A percentile compares a stretch with the other conserved stretches of the same genome.
phyloP scores from a whole-genome alignment of 2,329 filamentous ascomycete species.

The Ascochyta lentis region DNA sequence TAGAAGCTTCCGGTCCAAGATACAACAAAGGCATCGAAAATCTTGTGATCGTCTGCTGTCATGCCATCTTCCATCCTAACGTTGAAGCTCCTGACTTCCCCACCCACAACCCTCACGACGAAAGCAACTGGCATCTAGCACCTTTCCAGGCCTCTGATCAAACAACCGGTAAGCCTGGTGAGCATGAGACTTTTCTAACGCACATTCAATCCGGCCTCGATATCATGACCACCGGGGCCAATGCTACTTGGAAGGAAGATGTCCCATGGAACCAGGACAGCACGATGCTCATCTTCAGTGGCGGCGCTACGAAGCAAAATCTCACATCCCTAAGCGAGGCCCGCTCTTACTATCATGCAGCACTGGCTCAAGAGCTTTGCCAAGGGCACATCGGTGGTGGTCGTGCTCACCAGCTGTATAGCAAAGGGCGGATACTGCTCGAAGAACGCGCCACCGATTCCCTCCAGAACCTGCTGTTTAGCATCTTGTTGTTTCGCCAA shows the following conservation, averaged over 20 bases:
- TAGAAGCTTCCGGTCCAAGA: constrained; percentile 30
- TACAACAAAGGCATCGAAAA: constrained; percentile 49
- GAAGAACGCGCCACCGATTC: constrained; percentile 83
- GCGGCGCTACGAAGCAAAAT: constrained; percentile 57
- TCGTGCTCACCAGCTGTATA: constrained; percentile 40
- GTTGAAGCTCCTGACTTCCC: constrained; percentile 34
- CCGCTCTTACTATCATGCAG: constrained; percentile 46
- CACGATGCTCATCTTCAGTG: constrained; percentile 72
- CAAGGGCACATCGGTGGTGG: constrained; percentile 35
- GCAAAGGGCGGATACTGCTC: constrained; percentile 56
- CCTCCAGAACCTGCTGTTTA: constrained; percentile 83
- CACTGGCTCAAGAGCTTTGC: constrained; percentile 32
- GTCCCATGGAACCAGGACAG: constrained; percentile 24
- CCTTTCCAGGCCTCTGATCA: constrained; percentile 67
- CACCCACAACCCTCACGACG: constrained; percentile 40
- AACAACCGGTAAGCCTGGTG: constrained; percentile 59
- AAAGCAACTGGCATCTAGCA: constrained; percentile 69
- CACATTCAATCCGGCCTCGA: constrained; percentile 73
- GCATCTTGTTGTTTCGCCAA: constrained; percentile 63
- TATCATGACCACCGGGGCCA: constrained; percentile 56
- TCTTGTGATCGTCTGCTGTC: constrained; percentile 82
- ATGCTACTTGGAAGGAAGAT: constrained; percentile 40
- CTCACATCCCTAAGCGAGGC: constrained; percentile 45
- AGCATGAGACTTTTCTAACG: constrained; percentile 78
- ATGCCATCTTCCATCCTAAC: constrained; percentile 71